phyloP scores from a whole-genome alignment of 768 basidiomycete species.

The Amyloporia xantha region DNA sequence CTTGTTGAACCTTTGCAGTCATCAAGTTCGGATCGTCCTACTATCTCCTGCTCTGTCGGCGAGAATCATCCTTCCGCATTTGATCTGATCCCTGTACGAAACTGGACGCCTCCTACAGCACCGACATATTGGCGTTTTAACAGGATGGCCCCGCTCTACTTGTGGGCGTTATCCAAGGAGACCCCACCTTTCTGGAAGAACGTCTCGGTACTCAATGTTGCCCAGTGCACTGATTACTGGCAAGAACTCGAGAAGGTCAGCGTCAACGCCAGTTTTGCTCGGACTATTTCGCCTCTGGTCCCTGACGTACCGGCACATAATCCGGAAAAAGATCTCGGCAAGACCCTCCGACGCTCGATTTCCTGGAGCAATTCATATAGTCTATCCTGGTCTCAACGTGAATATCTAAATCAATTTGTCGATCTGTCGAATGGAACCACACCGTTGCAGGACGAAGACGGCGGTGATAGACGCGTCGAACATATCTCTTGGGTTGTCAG shows the following conservation, averaged over 20 bases:
- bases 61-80: slow-evolving; percentile 41
- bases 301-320: background rate
- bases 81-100: slow-evolving; percentile 35
- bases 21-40: slow-evolving; percentile 34
- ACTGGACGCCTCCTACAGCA: slow-evolving; percentile 40
- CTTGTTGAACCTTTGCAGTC: slow-evolving; percentile 52
- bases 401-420: slow-evolving; percentile 51
- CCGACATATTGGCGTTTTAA: slow-evolving; percentile 64
- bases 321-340: slow-evolving; percentile 22
- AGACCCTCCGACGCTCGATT: slow-evolving; percentile 47
- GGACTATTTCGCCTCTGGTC: slow-evolving; percentile 5
- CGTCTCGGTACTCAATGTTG: slow-evolving; percentile 32
- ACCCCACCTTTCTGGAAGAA: slow-evolving; percentile 51
- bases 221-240: slow-evolving; percentile 51
- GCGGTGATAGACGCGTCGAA: slow-evolving; percentile 31
- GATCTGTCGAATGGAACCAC: slow-evolving; percentile 36
- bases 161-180: slow-evolving; percentile 50
- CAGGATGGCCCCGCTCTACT: slow-evolving; percentile 45
- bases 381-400: slow-evolving; percentile 61
- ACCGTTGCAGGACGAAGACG: slow-evolving; percentile 43
- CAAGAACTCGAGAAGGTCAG: slow-evolving; percentile 43
- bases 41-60: slow-evolving; percentile 38
- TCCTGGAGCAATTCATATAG: slow-evolving; percentile 61
- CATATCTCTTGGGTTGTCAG: slow-evolving; percentile 48
- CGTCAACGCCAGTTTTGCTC: slow-evolving; percentile 28